Conservation (phyloP, 129 eudicot species). For the Pittosporum tobira region DNA sequence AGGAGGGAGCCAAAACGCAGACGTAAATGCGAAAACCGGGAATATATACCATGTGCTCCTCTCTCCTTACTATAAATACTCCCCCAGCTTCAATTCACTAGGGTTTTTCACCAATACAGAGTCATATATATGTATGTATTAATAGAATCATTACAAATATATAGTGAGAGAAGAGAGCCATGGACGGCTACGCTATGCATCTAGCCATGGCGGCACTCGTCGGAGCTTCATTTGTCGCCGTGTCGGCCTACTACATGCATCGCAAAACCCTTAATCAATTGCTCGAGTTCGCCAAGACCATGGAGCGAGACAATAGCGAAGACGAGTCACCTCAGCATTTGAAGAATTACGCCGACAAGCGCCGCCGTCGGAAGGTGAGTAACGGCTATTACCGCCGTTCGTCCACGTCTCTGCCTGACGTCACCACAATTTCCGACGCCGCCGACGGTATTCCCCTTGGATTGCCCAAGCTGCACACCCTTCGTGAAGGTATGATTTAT, state of each 20-base stretch:
- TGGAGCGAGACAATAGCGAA: constrained; percentile 43
- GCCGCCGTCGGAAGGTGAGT: constrained; percentile 27
- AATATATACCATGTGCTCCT: background rate
- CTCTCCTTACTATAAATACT: too few relatives aligned
- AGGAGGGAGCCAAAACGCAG: too few relatives aligned
- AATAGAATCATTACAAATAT: background rate
- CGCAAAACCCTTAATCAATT: constrained; percentile 79
- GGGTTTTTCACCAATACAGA: too few relatives aligned
- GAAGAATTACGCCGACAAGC: constrained; percentile 23
- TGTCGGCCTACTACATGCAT: constrained; percentile 91
- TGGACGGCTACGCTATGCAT: constrained; percentile 60
- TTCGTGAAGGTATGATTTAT: constrained; percentile 53
- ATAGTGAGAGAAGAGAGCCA: constrained; percentile 2
- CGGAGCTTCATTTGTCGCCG: constrained; percentile 87
- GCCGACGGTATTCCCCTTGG: constrained; percentile 57
- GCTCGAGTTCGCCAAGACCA: constrained; percentile 64
- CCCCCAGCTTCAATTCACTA: too few relatives aligned
- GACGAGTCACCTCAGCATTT: constrained; percentile 25
- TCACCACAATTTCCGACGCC: constrained; percentile 29
- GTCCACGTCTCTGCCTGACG: constrained; percentile 60
- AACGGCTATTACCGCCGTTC: constrained; percentile 33
- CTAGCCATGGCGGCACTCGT: constrained; percentile 91
- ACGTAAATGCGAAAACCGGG: background rate
- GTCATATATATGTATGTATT: background rate
- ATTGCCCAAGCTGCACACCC: constrained; percentile 74